Evolutionary conservation across 2,329 filamentous ascomycete species (phyloP).

Genomic region (Fusarium verticillioides): DNA sequence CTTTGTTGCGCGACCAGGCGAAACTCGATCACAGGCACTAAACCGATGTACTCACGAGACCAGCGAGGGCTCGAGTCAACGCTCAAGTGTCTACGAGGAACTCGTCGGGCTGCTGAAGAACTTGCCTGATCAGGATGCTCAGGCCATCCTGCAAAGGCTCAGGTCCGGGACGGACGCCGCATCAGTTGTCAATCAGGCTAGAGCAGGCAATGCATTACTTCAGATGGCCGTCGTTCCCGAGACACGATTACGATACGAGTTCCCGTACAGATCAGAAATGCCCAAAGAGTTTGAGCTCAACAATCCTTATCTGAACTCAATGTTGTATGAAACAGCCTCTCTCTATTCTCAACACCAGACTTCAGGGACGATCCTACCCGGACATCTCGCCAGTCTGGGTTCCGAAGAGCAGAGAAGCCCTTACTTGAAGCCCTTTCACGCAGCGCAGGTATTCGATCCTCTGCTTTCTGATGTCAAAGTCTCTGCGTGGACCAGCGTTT

Average conservation of each 20-base stretch:
- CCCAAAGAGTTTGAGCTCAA: conserved; percentile 16
- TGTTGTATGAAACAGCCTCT: conserved; percentile 42
- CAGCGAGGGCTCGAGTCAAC: neutral
- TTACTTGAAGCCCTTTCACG: conserved; percentile 53
- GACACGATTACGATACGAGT: conserved; percentile 52
- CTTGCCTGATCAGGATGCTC: conserved; percentile 47
- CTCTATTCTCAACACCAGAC: neutral
- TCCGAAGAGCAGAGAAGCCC: conserved; percentile 29
- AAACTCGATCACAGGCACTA: conserved; percentile 36
- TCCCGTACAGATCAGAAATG: conserved; percentile 49
- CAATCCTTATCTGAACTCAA: conserved; percentile 44
- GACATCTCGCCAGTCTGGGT: neutral
- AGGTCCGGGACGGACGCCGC: conserved; percentile 48
- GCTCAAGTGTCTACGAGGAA: conserved; percentile 22
- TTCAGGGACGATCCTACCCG: neutral
- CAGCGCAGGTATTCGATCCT: conserved; percentile 50
- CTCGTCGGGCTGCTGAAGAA: conserved; percentile 28
- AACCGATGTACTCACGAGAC: neutral
- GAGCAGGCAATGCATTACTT: conserved; percentile 51
- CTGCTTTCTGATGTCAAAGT: conserved; percentile 44
- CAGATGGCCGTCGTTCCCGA: conserved; percentile 53
- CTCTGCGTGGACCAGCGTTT: conserved; percentile 53
- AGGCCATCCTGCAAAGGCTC: conserved; percentile 49
- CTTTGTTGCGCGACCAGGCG: conserved; percentile 34
- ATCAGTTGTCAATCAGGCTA: conserved; percentile 49